Conservation (phyloP, 2,329 filamentous ascomycete genomes). For the Trematosphaeria pertusa region DNA sequence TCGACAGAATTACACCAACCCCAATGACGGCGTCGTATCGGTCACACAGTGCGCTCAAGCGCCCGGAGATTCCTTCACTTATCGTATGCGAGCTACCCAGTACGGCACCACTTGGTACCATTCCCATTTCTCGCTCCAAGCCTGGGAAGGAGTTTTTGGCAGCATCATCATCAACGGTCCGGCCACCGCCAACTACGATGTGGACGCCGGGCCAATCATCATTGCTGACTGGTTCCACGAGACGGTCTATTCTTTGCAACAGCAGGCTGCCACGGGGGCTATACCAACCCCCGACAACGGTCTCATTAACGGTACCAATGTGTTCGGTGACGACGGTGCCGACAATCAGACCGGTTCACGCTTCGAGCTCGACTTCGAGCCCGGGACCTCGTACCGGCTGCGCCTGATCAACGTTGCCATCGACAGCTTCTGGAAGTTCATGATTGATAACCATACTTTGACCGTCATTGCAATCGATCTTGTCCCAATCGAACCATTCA, state of each 20-base stretch:
- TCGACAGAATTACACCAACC: slow-evolving; percentile 49
- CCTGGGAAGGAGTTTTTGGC: slow-evolving; percentile 43
- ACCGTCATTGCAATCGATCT: slow-evolving; percentile 50
- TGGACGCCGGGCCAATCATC: slow-evolving; percentile 43
- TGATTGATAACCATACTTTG: slow-evolving; percentile 49
- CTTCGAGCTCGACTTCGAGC: slow-evolving; percentile 42
- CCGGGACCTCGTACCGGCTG: slow-evolving; percentile 48
- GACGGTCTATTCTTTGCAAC: slow-evolving; percentile 23
- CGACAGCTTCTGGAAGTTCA: slow-evolving; percentile 45
- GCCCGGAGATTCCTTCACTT: slow-evolving; percentile 44
- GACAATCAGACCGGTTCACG: slow-evolving; percentile 18
- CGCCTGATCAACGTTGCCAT: slow-evolving; percentile 50
- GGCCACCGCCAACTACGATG: slow-evolving; percentile 46
- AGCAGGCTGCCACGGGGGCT: slow-evolving; percentile 21
- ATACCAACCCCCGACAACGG: slow-evolving; percentile 45
- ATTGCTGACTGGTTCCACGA: slow-evolving; percentile 42
- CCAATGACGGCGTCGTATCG: slow-evolving; percentile 61
- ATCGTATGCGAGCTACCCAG: slow-evolving; percentile 55
- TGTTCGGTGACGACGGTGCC: slow-evolving; percentile 27
- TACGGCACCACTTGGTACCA: slow-evolving; percentile 49
- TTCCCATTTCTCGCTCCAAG: slow-evolving; percentile 42
- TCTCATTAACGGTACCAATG: slow-evolving; percentile 51
- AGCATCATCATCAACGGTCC: slow-evolving; percentile 49
- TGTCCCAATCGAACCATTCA: slow-evolving; percentile 46
- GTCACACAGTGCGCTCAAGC: slow-evolving; percentile 48